Evolutionary conservation across 352 stramenopile species (phyloP).

Genomic region (Phytopythium cucurbitacearum): DNA sequence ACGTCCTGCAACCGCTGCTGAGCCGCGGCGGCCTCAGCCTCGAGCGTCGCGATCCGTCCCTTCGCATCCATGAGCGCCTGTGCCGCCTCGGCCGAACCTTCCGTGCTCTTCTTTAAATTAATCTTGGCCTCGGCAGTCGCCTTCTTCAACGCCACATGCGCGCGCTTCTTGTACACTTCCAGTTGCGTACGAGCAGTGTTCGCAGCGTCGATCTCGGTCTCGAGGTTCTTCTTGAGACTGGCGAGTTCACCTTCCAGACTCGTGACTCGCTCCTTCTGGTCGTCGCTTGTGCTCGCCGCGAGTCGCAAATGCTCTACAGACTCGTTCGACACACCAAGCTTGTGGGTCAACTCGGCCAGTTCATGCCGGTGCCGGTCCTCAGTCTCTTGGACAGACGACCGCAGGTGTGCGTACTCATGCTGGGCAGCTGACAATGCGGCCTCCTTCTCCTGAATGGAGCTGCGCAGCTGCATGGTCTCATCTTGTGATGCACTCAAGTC

Average conservation of each 20-base stretch:
- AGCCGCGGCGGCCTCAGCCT: slow-evolving; percentile 28
- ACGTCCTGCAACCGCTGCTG: slow-evolving; percentile 21
- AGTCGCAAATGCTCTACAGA: slow-evolving; percentile 29
- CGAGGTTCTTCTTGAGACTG: slow-evolving; percentile 28
- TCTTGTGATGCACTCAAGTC: background rate
- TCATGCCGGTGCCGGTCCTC: no score
- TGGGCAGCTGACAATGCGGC: slow-evolving; percentile 17
- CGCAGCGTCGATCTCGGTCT: slow-evolving; percentile 47
- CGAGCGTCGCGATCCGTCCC: slow-evolving; percentile 24
- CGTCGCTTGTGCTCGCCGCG: slow-evolving; percentile 9
- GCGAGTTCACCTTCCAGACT: slow-evolving; percentile 22
- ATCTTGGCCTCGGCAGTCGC: slow-evolving; percentile 58
- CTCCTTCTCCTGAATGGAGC: slow-evolving; percentile 5
- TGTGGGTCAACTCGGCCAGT: background rate
- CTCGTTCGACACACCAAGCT: slow-evolving; percentile 26
- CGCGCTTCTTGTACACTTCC: slow-evolving; percentile 79
- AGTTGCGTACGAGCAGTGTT: slow-evolving; percentile 48
- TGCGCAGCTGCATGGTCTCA: background rate
- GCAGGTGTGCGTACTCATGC: slow-evolving; percentile 15
- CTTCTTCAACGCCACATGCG: slow-evolving; percentile 74
- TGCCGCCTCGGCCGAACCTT: slow-evolving; percentile 41
- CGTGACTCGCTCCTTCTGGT: slow-evolving; percentile 10
- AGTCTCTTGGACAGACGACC: background rate
- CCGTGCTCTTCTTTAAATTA: slow-evolving; percentile 44
- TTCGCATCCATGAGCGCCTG: slow-evolving; percentile 37